Evolutionary conservation across 495 filamentous ascomycete genomes (phyloP).

Genomic region (Aspergillus biplanus): DNA sequence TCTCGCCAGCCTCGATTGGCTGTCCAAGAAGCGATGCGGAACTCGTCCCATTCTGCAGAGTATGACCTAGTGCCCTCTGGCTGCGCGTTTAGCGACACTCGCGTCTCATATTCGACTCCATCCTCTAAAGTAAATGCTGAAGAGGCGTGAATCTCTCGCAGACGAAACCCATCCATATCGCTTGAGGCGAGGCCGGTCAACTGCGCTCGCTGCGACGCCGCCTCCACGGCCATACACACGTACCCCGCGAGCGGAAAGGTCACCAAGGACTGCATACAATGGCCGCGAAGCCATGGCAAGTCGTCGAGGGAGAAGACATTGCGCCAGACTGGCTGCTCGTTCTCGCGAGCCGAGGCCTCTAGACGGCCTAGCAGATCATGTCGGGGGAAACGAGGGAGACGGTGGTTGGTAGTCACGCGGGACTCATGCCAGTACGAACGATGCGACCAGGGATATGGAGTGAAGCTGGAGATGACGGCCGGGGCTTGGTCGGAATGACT

Average conservation of each 20-base stretch:
- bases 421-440: neutral
- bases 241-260: neutral
- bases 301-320: neutral
- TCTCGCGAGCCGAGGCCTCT: neutral
- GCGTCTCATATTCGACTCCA: neutral
- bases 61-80: neutral
- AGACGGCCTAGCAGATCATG: neutral
- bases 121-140: neutral
- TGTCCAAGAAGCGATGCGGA: neutral
- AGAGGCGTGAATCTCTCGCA: no score
- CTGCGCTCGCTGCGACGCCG: neutral
- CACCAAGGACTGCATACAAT: neutral
- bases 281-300: neutral
- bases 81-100: neutral
- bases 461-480: neutral
- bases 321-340: neutral
- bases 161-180: no score
- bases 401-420: neutral
- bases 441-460: neutral
- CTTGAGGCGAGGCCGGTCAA: neutral
- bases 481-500: neutral
- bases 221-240: neutral
- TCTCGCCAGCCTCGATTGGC: neutral
- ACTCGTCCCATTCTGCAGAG: neutral
- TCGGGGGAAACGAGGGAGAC: neutral